A percentile compares a stretch with the other conserved stretches of the same genome.
These are phyloP conservation scores for Diaporthe destruens DNA, from an alignment of 2,329 filamentous ascomycete species.

Conservation along the genomic window DNA sequence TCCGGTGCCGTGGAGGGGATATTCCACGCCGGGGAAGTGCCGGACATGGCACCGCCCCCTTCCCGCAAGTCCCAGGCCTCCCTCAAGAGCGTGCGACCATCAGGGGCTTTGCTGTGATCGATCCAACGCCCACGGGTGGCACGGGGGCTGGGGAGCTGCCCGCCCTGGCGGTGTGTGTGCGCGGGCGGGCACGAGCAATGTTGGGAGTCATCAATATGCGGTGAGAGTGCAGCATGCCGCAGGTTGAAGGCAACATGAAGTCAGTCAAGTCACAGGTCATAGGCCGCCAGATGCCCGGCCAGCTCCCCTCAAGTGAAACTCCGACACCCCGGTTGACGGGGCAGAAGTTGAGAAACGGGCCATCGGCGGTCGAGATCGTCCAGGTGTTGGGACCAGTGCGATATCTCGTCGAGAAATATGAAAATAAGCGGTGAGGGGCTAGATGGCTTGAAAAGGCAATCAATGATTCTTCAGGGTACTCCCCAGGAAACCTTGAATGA, in stretches of 20 bases:
- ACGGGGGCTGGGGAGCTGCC: no score
- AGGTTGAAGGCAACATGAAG: not conserved
- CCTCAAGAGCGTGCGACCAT: not conserved
- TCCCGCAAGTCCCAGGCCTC: not conserved
- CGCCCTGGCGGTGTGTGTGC: slow-evolving; percentile 7
- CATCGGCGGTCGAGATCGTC: slow-evolving; percentile 15
- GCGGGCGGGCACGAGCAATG: slow-evolving; percentile 2
- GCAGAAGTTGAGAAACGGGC: not conserved
- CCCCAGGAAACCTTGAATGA: slow-evolving; percentile 1
- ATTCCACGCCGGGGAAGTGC: slow-evolving; percentile 15
- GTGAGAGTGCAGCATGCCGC: slow-evolving; percentile 15
- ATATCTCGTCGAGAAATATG: not conserved
- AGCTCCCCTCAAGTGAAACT: slow-evolving; percentile 2
- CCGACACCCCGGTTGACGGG: slow-evolving; percentile 19
- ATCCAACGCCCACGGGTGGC: not conserved
- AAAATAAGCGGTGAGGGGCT: slow-evolving; percentile 23
- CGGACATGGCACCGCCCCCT: slow-evolving; percentile 21
- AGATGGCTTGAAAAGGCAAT: not conserved
- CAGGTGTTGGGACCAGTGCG: not conserved
- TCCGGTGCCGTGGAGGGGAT: slow-evolving; percentile 14
- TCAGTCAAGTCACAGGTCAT: slow-evolving; percentile 1
- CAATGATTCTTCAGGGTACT: slow-evolving; percentile 6
- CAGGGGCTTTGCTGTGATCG: not conserved
- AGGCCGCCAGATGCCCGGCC: slow-evolving; percentile 6
- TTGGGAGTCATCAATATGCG: slow-evolving; percentile 16